Evolutionary conservation across 768 basidiomycete species (phyloP).

Genomic region (Tricholoma terreum): DNA sequence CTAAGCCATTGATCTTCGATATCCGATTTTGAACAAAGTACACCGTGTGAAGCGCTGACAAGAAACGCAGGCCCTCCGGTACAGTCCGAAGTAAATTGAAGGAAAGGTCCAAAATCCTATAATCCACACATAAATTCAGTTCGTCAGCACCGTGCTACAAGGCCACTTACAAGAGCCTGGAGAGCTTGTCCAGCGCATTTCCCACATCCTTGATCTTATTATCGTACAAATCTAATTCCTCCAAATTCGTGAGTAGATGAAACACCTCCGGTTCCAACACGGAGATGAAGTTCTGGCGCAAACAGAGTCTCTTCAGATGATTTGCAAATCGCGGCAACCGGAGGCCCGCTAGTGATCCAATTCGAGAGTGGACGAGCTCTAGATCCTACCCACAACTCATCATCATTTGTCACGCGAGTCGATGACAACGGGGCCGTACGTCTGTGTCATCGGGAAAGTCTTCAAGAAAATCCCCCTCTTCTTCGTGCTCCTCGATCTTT

Average conservation of each 20-base stretch:
- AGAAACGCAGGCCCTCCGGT: slow-evolving; percentile 56
- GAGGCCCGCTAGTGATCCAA: slow-evolving; percentile 66
- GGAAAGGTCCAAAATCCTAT: slow-evolving; percentile 84
- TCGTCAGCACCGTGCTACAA: not conserved
- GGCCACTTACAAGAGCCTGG: slow-evolving; percentile 52
- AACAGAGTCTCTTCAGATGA: slow-evolving; percentile 70
- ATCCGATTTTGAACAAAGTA: slow-evolving; percentile 99
- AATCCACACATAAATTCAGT: not conserved
- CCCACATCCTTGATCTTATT: slow-evolving; percentile 83
- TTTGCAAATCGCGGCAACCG: slow-evolving; percentile 69
- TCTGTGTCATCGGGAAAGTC: slow-evolving; percentile 84
- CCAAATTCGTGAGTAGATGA: slow-evolving; percentile 58
- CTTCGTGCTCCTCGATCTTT: slow-evolving; percentile 41
- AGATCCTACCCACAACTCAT: slow-evolving; percentile 57
- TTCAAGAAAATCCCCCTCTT: slow-evolving; percentile 67
- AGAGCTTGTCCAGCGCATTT: slow-evolving; percentile 56
- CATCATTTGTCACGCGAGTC: slow-evolving; percentile 2
- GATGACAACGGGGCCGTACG: slow-evolving; percentile 40
- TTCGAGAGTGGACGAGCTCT: slow-evolving; percentile 78
- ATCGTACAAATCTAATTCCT: slow-evolving; percentile 95
- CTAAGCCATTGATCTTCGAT: slow-evolving; percentile 67
- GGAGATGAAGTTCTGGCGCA: slow-evolving; percentile 83
- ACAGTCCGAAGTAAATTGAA: slow-evolving; percentile 85
- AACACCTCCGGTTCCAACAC: slow-evolving; percentile 73
- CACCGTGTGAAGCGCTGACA: slow-evolving; percentile 66